phyloP scores from a whole-genome alignment of 2,329 filamentous ascomycete genomes.

The Aspergillus japonicus region DNA sequence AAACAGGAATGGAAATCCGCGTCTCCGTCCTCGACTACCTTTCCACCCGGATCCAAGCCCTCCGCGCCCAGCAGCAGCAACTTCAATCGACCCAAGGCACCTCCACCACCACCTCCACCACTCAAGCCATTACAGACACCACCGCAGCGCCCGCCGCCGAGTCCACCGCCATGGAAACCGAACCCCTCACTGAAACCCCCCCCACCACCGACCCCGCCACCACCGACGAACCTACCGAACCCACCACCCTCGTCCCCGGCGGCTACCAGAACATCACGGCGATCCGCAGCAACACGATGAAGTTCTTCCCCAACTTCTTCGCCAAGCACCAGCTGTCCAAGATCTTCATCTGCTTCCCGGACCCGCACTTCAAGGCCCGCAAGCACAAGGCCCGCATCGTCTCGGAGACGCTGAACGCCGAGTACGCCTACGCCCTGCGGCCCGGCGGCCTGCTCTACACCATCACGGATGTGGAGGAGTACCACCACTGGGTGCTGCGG shows the following conservation, averaged over 20 bases:
- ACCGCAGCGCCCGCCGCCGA: slow-evolving; percentile 1
- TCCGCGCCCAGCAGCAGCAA: slow-evolving; percentile 55
- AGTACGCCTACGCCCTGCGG: slow-evolving; percentile 84
- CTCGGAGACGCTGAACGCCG: slow-evolving; percentile 79
- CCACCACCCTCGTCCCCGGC: slow-evolving; percentile 28
- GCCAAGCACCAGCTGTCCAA: slow-evolving; percentile 74
- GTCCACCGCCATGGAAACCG: background rate
- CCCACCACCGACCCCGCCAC: background rate
- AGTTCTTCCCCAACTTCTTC: slow-evolving; percentile 99
- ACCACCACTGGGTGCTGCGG: slow-evolving; percentile 89
- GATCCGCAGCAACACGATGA: slow-evolving; percentile 94
- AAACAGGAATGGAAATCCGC: slow-evolving; percentile 83
- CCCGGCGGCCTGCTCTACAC: slow-evolving; percentile 90
- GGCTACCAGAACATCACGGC: slow-evolving; percentile 84
- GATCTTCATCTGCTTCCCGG: slow-evolving; percentile 97
- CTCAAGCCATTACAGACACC: background rate
- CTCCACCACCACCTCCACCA: slow-evolving; percentile 1
- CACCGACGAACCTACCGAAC: background rate
- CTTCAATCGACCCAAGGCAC: slow-evolving; percentile 20
- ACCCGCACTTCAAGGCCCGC: slow-evolving; percentile 94
- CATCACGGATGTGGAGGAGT: slow-evolving; percentile 93
- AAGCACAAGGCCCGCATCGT: slow-evolving; percentile 98
- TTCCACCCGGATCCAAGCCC: slow-evolving; percentile 77
- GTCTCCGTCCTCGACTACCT: slow-evolving; percentile 88
- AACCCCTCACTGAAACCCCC: slow-evolving; percentile 4